These are phyloP conservation scores for Gastroboletus turbinatus DNA, from an alignment of 1,284 basidiomycete species.

Conservation along the genomic window DNA sequence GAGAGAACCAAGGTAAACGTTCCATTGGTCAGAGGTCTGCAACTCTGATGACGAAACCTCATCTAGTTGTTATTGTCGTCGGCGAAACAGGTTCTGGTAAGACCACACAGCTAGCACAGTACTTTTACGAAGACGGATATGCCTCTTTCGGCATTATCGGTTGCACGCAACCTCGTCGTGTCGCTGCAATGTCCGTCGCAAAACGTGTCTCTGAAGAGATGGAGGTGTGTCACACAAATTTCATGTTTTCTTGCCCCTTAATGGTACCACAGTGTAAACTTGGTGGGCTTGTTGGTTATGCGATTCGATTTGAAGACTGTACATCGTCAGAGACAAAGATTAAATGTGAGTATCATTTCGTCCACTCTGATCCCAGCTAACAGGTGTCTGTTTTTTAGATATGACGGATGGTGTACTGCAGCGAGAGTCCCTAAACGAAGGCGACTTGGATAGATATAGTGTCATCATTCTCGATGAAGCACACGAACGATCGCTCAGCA, in stretches of 20 bases:
- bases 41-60: background rate
- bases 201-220: slow-evolving; percentile 98
- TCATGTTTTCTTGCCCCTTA: background rate
- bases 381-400: slow-evolving; percentile 45
- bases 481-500: slow-evolving; percentile 93
- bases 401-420: slow-evolving; percentile 99
- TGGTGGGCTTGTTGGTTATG: slow-evolving; percentile 89
- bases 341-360: slow-evolving; percentile 68
- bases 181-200: slow-evolving; percentile 98
- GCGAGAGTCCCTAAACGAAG: slow-evolving; percentile 93
- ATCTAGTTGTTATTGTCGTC: slow-evolving; percentile 83
- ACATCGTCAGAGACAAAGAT: slow-evolving; percentile 91
- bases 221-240: slow-evolving; percentile 50
- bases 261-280: slow-evolving; percentile 66
- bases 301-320: slow-evolving; percentile 97
- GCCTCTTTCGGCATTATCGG: slow-evolving; percentile 86
- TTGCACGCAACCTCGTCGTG: slow-evolving; percentile 95
- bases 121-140: slow-evolving; percentile 95
- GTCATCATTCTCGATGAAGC: slow-evolving; percentile 97
- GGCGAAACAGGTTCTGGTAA: slow-evolving; percentile 97
- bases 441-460: slow-evolving; percentile 92
- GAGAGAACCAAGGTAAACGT: slow-evolving; percentile 88
- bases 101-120: slow-evolving; percentile 91
- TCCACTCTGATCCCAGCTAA: slow-evolving; percentile 4
- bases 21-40: background rate